Conservation (phyloP, 139 green algal genomes). For the Volvox reticuliferus region DNA sequence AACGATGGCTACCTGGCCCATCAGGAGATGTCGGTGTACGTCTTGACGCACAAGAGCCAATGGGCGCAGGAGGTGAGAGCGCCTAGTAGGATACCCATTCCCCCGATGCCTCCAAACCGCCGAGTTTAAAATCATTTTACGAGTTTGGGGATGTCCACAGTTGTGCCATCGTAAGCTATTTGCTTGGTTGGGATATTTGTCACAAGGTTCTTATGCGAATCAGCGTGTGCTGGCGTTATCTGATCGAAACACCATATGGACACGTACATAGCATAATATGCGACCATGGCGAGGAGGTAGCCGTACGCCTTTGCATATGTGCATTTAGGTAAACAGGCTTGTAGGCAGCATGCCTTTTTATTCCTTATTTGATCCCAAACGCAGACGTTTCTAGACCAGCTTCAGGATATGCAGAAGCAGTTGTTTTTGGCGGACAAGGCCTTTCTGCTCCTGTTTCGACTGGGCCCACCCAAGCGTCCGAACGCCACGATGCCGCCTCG, state of each 20-base stretch:
- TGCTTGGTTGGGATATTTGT: not conserved
- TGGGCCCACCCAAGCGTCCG: not conserved
- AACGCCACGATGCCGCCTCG: not conserved
- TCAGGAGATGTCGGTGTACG: not conserved
- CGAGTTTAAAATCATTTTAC: not conserved
- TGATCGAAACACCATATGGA: not conserved
- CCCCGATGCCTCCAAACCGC: not conserved
- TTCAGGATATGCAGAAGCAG: not conserved
- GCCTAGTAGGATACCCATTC: not conserved
- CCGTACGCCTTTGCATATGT: no score
- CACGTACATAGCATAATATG: no score
- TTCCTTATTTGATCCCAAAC: not conserved
- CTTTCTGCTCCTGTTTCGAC: not conserved
- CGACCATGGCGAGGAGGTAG: no score
- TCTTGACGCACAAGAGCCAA: not conserved
- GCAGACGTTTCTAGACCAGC: not conserved
- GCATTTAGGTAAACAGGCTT: no score
- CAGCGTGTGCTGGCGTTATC: not conserved
- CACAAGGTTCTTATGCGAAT: not conserved
- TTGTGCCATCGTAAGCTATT: not conserved
- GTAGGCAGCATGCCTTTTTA: not conserved
- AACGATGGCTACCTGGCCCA: not conserved
- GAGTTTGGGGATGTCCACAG: not conserved
- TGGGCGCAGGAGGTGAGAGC: conserved; percentile 13
- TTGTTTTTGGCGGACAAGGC: not conserved